These are phyloP conservation scores for Hypoxylon sp. DNA, from an alignment of 2,329 filamentous ascomycete genomes.

Conservation along the genomic window DNA sequence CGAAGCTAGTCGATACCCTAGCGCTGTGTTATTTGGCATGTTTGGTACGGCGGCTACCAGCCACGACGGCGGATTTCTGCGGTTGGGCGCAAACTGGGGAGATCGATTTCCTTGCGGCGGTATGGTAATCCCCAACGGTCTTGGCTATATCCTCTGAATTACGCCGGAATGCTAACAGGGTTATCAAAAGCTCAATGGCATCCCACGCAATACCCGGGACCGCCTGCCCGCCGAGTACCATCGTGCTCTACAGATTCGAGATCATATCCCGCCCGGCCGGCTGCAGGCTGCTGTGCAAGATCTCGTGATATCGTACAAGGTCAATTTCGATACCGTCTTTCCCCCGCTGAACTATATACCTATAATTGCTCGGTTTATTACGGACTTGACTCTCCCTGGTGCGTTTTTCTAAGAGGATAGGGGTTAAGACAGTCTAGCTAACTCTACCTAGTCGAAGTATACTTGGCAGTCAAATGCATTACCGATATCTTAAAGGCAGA, in stretches of 20 bases:
- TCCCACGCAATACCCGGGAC: constrained; percentile 75
- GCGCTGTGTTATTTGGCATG: constrained; percentile 84
- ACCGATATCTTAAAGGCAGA: constrained; percentile 63
- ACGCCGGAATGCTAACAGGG: constrained; percentile 6
- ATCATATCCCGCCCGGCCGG: constrained; percentile 63
- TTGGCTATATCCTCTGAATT: neutral
- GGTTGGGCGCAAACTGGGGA: constrained; percentile 76
- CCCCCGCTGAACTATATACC: constrained; percentile 79
- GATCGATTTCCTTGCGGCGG: constrained; percentile 78
- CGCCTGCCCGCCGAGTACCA: constrained; percentile 74
- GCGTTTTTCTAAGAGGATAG: constrained; percentile 48
- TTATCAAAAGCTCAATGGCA: constrained; percentile 60
- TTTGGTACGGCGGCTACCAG: constrained; percentile 79
- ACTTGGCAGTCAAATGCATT: constrained; percentile 69
- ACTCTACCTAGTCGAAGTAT: constrained; percentile 71
- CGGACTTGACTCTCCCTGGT: constrained; percentile 81
- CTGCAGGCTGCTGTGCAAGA: constrained; percentile 75
- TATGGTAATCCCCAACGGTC: constrained; percentile 54
- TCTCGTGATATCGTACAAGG: constrained; percentile 72
- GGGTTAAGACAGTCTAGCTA: constrained; percentile 39
- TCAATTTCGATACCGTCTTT: constrained; percentile 77
- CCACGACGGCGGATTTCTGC: constrained; percentile 79
- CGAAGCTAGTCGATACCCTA: constrained; percentile 80
- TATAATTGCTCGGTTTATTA: constrained; percentile 77
- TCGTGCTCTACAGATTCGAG: constrained; percentile 67